Evolutionary conservation across 1,284 basidiomycete species (phyloP).

Genomic region (Inonotus hispidus): DNA sequence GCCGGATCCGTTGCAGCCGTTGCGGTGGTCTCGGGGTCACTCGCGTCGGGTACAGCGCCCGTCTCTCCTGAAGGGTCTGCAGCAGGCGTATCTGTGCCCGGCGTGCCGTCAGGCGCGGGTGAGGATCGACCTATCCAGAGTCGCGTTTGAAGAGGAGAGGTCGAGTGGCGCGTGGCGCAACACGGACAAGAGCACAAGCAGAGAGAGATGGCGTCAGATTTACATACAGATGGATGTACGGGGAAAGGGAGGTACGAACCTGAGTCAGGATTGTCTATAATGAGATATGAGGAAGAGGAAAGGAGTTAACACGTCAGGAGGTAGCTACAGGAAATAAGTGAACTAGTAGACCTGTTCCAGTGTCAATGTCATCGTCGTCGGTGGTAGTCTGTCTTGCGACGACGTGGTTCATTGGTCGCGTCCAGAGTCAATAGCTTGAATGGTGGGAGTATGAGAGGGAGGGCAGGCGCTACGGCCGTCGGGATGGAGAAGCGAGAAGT

Average conservation of each 20-base stretch:
- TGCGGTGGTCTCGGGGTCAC: background rate
- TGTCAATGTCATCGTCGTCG: background rate
- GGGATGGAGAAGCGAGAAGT: background rate
- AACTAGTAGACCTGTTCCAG: background rate
- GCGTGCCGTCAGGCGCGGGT: background rate
- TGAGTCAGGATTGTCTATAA: background rate
- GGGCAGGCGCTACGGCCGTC: background rate
- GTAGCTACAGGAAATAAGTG: background rate
- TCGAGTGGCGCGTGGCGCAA: conserved; percentile 9
- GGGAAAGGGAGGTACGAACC: background rate
- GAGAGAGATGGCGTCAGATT: background rate
- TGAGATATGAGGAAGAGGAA: background rate
- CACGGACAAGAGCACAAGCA: background rate
- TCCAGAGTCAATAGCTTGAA: background rate
- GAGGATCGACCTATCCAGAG: background rate
- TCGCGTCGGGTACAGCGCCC: background rate
- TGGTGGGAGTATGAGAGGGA: background rate
- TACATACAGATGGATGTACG: background rate
- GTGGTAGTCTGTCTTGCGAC: background rate
- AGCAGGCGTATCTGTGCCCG: background rate
- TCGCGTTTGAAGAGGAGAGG: background rate
- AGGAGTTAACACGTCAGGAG: background rate
- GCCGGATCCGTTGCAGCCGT: background rate
- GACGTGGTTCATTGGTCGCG: background rate
- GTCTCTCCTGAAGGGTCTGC: background rate